Evolutionary conservation across 768 basidiomycete species (phyloP).

Genomic region (Boletus subcaerulescens): DNA sequence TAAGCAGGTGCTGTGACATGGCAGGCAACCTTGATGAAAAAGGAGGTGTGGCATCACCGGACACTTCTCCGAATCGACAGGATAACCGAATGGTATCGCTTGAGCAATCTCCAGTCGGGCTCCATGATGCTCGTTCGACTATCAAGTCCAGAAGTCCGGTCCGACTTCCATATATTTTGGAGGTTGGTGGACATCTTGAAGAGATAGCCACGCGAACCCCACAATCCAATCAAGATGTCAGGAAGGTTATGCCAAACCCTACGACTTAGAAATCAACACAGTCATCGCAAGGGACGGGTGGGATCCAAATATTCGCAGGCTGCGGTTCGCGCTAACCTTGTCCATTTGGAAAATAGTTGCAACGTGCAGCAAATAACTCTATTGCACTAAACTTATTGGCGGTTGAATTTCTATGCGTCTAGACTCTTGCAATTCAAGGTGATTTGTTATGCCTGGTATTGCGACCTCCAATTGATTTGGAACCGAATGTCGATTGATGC

Average conservation of each 20-base stretch:
- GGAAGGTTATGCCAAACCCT: not conserved
- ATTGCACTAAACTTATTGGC: not conserved
- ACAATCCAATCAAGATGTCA: constrained; percentile 5
- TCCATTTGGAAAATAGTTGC: constrained; percentile 5
- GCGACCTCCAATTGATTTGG: not conserved
- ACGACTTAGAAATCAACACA: not conserved
- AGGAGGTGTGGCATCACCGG: not conserved
- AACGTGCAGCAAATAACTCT: not conserved
- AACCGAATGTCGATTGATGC: not conserved
- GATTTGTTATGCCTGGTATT: not conserved
- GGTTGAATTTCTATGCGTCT: not conserved
- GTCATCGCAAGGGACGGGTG: not conserved
- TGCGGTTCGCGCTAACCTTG: not conserved
- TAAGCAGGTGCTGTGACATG: constrained; percentile 8
- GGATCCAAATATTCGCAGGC: not conserved
- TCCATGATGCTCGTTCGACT: not conserved
- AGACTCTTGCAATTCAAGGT: not conserved
- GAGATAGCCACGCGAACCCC: constrained; percentile 3
- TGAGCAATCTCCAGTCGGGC: not conserved
- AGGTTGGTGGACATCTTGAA: constrained; percentile 1
- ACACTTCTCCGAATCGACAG: not conserved
- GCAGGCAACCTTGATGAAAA: constrained; percentile 1
- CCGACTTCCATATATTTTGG: not conserved
- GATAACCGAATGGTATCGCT: not conserved
- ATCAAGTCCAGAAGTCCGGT: not conserved